Evolutionary conservation across 139 green algal species (phyloP).

Genomic region (Micromonas pusilla): DNA sequence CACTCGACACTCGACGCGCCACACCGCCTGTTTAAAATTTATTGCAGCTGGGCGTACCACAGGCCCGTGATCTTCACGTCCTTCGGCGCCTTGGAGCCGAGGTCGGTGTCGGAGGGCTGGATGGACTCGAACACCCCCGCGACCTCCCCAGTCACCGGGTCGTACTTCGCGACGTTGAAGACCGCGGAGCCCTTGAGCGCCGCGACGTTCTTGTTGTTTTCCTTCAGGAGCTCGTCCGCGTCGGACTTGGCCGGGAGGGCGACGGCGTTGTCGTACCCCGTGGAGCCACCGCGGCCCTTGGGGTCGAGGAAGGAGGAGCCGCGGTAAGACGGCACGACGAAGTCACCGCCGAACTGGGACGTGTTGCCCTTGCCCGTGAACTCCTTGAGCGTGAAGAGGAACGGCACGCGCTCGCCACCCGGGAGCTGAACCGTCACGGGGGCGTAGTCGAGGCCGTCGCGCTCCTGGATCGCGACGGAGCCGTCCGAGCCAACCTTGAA

Average conservation of each 20-base stretch:
- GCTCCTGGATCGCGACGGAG: constrained; percentile 84
- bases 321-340: constrained; percentile 96
- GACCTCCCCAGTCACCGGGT: constrained; percentile 85
- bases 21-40: too few relatives aligned
- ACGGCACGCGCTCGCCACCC: constrained; percentile 95
- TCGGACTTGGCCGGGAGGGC: constrained; percentile 82
- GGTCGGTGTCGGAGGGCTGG: constrained; percentile 97
- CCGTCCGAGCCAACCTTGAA: constrained; percentile 79
- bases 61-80: constrained; percentile 98
- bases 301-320: constrained; percentile 98
- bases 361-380: constrained; percentile 81
- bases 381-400: constrained; percentile 99
- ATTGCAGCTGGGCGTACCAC: constrained; percentile 77
- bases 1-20: too few relatives aligned
- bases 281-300: constrained; percentile 93
- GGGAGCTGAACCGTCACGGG: constrained; percentile 93
- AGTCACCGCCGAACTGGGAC: constrained; percentile 83
- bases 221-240: constrained; percentile 81
- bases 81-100: constrained; percentile 96
- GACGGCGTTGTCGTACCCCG: constrained; percentile 93
- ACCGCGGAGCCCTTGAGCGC: constrained; percentile 78
- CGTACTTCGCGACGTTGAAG: constrained; percentile 90
- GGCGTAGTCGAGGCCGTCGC: constrained; percentile 98
- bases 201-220: constrained; percentile 88
- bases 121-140: constrained; percentile 96